phyloP scores from a whole-genome alignment of 2,329 filamentous ascomycete genomes.

The Fusarium proliferatum region DNA sequence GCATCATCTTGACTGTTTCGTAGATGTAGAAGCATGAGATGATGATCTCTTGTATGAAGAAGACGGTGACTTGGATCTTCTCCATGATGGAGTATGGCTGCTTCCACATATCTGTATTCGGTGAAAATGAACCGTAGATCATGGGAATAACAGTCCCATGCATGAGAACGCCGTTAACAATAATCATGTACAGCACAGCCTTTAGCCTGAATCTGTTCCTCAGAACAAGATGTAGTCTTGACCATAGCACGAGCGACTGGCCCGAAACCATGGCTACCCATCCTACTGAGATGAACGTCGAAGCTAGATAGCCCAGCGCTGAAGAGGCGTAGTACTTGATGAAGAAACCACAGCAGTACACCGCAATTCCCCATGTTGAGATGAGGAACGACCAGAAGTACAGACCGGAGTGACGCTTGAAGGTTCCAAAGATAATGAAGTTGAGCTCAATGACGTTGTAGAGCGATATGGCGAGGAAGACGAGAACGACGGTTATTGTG shows the following conservation, averaged over 20 bases:
- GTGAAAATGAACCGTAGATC: conserved; percentile 62
- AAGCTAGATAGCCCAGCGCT: conserved; percentile 37
- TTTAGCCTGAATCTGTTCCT: conserved; percentile 60
- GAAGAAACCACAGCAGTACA: conserved; percentile 58
- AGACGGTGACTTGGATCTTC: conserved; percentile 66
- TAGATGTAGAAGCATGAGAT: conserved; percentile 65
- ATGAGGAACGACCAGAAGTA: conserved; percentile 55
- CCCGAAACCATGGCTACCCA: conserved; percentile 67
- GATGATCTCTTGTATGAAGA: conserved; percentile 66
- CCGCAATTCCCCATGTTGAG: conserved; percentile 49
- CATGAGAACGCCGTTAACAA: conserved; percentile 62
- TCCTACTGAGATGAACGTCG: conserved; percentile 38
- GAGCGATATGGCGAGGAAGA: conserved; percentile 48
- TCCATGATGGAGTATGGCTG: conserved; percentile 60
- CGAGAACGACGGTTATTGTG: conserved; percentile 43
- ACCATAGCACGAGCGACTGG: conserved; percentile 71
- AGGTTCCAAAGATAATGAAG: conserved; percentile 51
- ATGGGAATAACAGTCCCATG: conserved; percentile 66
- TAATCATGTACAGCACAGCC: conserved; percentile 67
- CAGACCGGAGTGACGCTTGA: conserved; percentile 49
- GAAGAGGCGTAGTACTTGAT: conserved; percentile 50
- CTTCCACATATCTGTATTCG: conserved; percentile 28
- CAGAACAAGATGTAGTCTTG: conserved; percentile 69
- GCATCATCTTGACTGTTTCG: conserved; percentile 63
- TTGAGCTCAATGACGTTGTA: conserved; percentile 53